phyloP scores from a whole-genome alignment of 495 filamentous ascomycete genomes.

The Lichina pygmaea region DNA sequence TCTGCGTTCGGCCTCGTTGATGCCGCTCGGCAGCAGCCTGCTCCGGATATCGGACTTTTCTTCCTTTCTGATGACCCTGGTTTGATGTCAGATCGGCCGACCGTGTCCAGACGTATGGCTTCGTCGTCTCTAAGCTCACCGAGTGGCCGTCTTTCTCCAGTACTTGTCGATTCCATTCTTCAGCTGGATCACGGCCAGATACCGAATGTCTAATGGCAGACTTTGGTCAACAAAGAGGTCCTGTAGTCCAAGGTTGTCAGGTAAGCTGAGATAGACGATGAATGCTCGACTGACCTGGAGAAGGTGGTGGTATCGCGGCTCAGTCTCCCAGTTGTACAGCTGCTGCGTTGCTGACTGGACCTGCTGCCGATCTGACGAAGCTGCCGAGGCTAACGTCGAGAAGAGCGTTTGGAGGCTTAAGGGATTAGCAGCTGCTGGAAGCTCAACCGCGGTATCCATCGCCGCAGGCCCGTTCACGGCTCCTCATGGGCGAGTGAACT shows the following conservation, averaged over 20 bases:
- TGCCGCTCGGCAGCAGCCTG: slow-evolving; percentile 39
- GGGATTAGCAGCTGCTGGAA: slow-evolving; percentile 33
- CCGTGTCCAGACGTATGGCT: neutral
- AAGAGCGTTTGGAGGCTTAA: slow-evolving; percentile 39
- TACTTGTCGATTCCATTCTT: slow-evolving; percentile 91
- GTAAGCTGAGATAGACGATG: slow-evolving; percentile 3
- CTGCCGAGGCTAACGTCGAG: slow-evolving; percentile 40
- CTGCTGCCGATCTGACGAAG: slow-evolving; percentile 44
- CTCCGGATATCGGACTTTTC: slow-evolving; percentile 52
- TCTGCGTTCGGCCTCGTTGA: slow-evolving; percentile 42
- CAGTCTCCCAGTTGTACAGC: slow-evolving; percentile 60
- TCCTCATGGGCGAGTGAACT: too few species aligned
- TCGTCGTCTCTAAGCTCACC: slow-evolving; percentile 16
- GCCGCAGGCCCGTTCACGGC: neutral
- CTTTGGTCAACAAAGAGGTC: slow-evolving; percentile 52
- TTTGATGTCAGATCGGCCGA: neutral
- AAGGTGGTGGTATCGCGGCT: slow-evolving; percentile 45
- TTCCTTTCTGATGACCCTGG: slow-evolving; percentile 39
- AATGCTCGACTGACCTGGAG: slow-evolving; percentile 32
- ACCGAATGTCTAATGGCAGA: slow-evolving; percentile 46
- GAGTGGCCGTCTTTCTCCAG: slow-evolving; percentile 51
- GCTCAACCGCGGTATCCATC: slow-evolving; percentile 16
- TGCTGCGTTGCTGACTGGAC: slow-evolving; percentile 61
- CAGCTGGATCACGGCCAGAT: slow-evolving; percentile 75
- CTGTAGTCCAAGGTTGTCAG: slow-evolving; percentile 12